Base-by-base conservation (phyloP, 805 yeast genomes). In the Ogataea methylovora region DNA sequence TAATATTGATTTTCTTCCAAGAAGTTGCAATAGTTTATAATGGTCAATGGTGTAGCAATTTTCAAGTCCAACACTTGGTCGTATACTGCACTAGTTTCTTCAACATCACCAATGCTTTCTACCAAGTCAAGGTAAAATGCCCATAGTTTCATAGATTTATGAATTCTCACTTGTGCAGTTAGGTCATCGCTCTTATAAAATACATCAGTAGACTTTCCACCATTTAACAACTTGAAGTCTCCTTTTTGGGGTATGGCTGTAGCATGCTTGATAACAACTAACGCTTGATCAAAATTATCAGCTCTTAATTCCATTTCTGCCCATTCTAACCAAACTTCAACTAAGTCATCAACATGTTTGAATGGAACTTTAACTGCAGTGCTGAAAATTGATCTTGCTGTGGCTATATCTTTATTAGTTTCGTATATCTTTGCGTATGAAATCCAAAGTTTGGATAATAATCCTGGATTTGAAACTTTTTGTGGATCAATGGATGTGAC, bases 241-340 rank as follows among this genome's bases (percentile, higher is more conserved):
- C 15, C 28, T 16, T 31, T 31, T 11, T 31, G 19, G 8, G 24
- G 4, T 16, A 30, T 11, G 4, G 16, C 26, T 12, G 37, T 37
- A 0, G 67, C 58, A 15, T 44, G 44, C 38, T 62, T 60, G 1
- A 68, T 39, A 5, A 67, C 52, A 0, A 45, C 37, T 4, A 66
- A 32, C 0, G 74, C 57, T 25, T 42, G 51, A 11, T 48, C 25
- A 15, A 74, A 53, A 34, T 76, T 65, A 16, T 64, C 72, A 13
- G 60, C 56, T 17, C 69, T 59, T 21, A 83, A 46, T 39, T 79
- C 81, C 56, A 74, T 58, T 37, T 82, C 82, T 5, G 81, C 65
- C 95, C 96, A 88, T 13, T 67, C 69, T n/a, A 73, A 60, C 71
- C 86, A 84, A 6, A 88, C 54, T 3, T 69, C 69, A 2, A 79